Base-by-base conservation (phyloP, 2,329 filamentous ascomycete genomes). In the Pochonia chlamydosporia region DNA sequence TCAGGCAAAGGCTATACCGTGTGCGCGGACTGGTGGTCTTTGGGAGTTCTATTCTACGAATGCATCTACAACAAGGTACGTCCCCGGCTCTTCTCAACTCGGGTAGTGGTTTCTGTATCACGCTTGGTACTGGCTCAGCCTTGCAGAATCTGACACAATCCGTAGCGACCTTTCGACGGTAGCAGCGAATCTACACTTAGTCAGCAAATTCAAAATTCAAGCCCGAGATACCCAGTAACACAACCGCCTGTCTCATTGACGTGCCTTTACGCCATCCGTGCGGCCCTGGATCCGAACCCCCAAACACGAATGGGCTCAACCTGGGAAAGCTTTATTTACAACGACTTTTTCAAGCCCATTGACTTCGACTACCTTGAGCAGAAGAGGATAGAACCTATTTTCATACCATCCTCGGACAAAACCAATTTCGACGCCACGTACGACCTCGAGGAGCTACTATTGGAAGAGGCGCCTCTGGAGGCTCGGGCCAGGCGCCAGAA, bases 361-460 rank as follows among this genome's bases (percentile, higher is more conserved):
- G 86, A 97, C 62, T 99, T 99, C 56, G 82, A 81, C 13, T 83
- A 84, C 0, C 69, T 99, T 30, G 89, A 96, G 63, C 76, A 82
- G 53, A 97, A 96, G 64, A 83, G 90, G 61, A 84, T 97, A 39
- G 85, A 91, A 56, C 93, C 93, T 0, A 82, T 97, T 3, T 99
- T 99, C 63, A 80, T 87, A 18, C 93, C 93, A 0, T 96, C 92
- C 0, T 91, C 89, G 47, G 93, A 97, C 42, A 99, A 99, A 77
- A 97, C 93, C 3, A 99, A 99, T 64, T 99, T 99, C 56, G 93
- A 99, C 66, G 93, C 93, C 4, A 99, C 93, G 1, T 97, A 99
- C 63, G 93, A 99, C 65, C 71, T 99, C 43, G 93, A 99, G 63
- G 93, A 99, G 65, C 68, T 99, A 18, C 70, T 99, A 2, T 69